Conservation (phyloP, 2,329 filamentous ascomycete genomes). For the Parafenestella ontariensis region DNA sequence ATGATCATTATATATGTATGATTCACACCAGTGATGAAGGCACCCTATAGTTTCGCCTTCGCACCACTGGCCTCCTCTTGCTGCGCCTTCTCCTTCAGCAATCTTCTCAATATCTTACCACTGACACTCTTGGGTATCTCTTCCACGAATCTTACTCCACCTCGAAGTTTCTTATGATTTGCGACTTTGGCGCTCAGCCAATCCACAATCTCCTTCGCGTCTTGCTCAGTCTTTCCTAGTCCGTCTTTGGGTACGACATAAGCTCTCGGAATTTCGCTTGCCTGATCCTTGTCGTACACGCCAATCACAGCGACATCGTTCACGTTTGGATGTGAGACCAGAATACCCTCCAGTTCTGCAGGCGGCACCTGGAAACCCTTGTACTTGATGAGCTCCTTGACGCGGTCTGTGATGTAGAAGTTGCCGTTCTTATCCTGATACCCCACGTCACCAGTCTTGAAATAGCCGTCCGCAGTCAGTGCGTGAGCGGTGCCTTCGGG, state of each 20-base stretch:
- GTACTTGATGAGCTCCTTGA: constrained; percentile 54
- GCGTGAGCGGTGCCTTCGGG: constrained; percentile 73
- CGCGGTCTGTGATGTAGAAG: constrained; percentile 87
- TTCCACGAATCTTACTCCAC: constrained; percentile 55
- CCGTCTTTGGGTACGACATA: constrained; percentile 46
- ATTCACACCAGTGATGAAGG: too few species aligned
- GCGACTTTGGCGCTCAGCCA: constrained; percentile 55
- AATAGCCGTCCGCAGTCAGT: constrained; percentile 80
- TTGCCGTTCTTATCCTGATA: constrained; percentile 79
- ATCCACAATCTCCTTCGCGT: constrained; percentile 50
- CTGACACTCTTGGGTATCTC: constrained; percentile 57
- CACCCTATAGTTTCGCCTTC: constrained; percentile 53
- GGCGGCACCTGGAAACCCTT: constrained; percentile 58
- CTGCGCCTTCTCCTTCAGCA: constrained; percentile 53
- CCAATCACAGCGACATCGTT: constrained; percentile 56
- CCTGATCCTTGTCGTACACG: constrained; percentile 54
- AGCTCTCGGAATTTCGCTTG: constrained; percentile 53
- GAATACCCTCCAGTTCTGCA: constrained; percentile 56
- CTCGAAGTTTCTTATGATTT: constrained; percentile 56
- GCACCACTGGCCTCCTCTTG: constrained; percentile 47
- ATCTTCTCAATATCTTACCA: constrained; percentile 56
- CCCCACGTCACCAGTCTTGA: constrained; percentile 89
- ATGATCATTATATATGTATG: too few species aligned
- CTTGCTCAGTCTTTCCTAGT: constrained; percentile 37
- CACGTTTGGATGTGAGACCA: constrained; percentile 52